Evolutionary conservation across 1,284 basidiomycete species (phyloP), one percentile per base, ranked within the genome.

Genomic region (Ganoderma boninense): DNA sequence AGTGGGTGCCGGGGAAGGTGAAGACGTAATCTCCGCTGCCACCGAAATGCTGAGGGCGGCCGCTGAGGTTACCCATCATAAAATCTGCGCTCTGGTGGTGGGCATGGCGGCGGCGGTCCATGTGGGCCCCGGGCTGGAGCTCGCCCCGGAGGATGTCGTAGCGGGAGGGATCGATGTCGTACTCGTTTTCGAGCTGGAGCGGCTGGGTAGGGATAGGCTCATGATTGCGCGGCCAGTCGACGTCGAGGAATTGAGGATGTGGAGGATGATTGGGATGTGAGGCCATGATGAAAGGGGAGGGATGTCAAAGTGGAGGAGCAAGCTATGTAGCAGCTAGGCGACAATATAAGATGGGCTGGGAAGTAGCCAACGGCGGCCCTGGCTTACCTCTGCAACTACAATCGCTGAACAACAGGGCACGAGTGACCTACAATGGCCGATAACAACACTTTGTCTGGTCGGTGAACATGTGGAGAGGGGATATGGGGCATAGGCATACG

Each of bases 181-280:
- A 74, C 70, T 81, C 79, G 65, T 76, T 75, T 73, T 80, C 79
- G 65, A 80, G 79, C 73, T 71, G 70, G 18, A 74, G 71, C 63
- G 73, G 67, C 38, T 65, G 69, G 10, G 65, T 46, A 52, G 76
- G 78, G 16, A 72, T 69, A 7, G 67, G 59, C 7, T 73, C 68
- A 44, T 71, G 71, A 52, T 62, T 69, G 59, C 72, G 74, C 20
- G 76, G 70, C 77, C 77, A 79, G 63, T 74, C 72, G 11, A 74
- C 67, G 62, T 72, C 70, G 35, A 74, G 64, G 57, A 87, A 85
- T 83, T 69, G 81, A 80, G 43, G 82, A 83, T 56, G 76, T 85
- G 23, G 68, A 87, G 83, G 68, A 75, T 81, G 59, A 73, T 81
- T 49, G 69, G 80, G 23, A 69, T 88, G 18, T 83, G 84, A 85